Percentiles rank a stretch among this genome's conserved stretches.
phyloP scores from a whole-genome alignment of 2,329 filamentous ascomycete genomes.

The Nothophaeocryptopus gaeumannii region DNA sequence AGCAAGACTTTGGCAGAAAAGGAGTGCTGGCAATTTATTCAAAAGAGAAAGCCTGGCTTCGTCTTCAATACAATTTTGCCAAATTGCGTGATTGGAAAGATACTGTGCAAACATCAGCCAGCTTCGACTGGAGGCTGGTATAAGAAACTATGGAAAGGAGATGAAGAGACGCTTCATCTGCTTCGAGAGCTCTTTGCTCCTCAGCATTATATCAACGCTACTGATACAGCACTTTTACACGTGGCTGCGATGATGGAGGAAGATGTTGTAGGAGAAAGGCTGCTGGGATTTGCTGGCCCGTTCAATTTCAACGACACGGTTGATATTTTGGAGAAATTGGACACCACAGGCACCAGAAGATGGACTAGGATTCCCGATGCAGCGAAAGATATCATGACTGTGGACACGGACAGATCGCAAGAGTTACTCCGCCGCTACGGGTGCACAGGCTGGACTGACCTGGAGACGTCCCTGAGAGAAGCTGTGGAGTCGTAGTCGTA shows the following conservation, averaged over 20 bases:
- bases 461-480: no score
- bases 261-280: not conserved
- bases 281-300: not conserved
- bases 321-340: not conserved
- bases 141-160: not conserved
- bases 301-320: slow-evolving; percentile 1
- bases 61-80: not conserved
- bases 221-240: not conserved
- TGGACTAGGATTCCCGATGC: not conserved
- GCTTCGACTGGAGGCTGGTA: not conserved
- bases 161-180: not conserved
- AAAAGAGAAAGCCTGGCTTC: not conserved
- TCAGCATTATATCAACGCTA: not conserved
- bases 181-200: not conserved
- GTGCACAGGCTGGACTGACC: no score
- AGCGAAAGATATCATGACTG: slow-evolving; percentile 1
- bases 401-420: not conserved
- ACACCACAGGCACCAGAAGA: not conserved
- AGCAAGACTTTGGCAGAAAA: slow-evolving; percentile 3
- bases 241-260: slow-evolving; percentile 1
- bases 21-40: not conserved
- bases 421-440: not conserved
- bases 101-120: no score
- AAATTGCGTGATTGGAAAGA: not conserved
- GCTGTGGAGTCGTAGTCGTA: no score